A percentile compares a stretch with the other conserved stretches of the same genome.
Conservation (phyloP, 805 yeast genomes). For the Yamadazyma tumulicola region DNA sequence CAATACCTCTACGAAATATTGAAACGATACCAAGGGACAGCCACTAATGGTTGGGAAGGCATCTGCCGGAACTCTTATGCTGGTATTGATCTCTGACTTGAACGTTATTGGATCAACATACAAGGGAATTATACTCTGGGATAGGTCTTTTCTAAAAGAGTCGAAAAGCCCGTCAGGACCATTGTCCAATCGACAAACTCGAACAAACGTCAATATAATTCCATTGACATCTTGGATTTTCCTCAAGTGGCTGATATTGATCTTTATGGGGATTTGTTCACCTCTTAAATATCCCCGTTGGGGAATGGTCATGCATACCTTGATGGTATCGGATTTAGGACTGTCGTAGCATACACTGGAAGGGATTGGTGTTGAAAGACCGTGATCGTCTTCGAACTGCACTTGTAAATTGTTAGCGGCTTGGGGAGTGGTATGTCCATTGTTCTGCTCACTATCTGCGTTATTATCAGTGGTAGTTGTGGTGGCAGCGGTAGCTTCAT, state of each 20-base stretch:
- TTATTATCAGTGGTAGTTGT: background rate
- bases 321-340: constrained; percentile 26
- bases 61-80: constrained; percentile 74
- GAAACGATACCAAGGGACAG: constrained; percentile 70
- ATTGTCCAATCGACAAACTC: constrained; percentile 66
- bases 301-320: constrained; percentile 38
- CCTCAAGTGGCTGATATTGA: constrained; percentile 66
- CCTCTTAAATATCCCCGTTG: constrained; percentile 75
- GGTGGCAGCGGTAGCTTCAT: background rate
- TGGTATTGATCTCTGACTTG: constrained; percentile 55
- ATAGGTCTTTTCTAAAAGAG: constrained; percentile 78
- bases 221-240: constrained; percentile 68
- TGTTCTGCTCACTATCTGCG: background rate
- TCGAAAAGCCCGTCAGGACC: constrained; percentile 60
- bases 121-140: constrained; percentile 73
- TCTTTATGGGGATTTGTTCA: constrained; percentile 70
- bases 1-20: constrained; percentile 78
- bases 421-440: constrained; percentile 1
- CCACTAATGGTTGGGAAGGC: constrained; percentile 81
- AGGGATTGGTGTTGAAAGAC: constrained; percentile 6
- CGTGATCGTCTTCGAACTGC: constrained; percentile 1
- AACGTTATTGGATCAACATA: constrained; percentile 69
- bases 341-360: constrained; percentile 10
- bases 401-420: background rate
- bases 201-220: constrained; percentile 70